These are phyloP conservation scores for Ophiostoma ulmi DNA, from an alignment of 2,329 filamentous ascomycete genomes.

Conservation along the genomic window DNA sequence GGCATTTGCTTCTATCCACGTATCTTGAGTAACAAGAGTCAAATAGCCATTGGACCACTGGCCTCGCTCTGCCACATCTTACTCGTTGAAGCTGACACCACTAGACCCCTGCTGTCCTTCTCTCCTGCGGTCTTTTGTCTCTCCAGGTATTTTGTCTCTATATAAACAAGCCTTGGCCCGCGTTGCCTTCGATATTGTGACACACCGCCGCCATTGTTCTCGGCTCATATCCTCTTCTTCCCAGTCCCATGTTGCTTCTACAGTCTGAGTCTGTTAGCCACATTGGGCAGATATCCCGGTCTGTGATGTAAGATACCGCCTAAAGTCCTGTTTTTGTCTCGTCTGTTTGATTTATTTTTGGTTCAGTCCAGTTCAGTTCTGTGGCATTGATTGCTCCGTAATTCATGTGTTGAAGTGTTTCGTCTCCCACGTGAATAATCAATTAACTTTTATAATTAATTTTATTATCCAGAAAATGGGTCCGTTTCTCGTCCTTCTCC, in stretches of 20 bases:
- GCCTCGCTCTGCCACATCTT: too few relatives aligned
- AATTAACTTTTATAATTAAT: background rate
- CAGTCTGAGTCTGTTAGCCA: background rate
- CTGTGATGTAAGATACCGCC: constrained; percentile 4
- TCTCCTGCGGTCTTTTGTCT: background rate
- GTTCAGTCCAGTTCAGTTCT: background rate
- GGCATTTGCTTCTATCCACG: too few relatives aligned
- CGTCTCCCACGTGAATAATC: background rate
- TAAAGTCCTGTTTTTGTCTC: background rate
- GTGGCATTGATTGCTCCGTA: background rate
- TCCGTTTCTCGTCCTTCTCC: background rate
- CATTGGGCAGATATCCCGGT: background rate
- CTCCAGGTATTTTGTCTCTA: background rate
- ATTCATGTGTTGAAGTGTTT: background rate
- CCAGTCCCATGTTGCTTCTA: constrained; percentile 3
- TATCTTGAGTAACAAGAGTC: too few relatives aligned
- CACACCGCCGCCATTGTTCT: constrained; percentile 6
- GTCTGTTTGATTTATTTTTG: background rate
- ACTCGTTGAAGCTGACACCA: background rate
- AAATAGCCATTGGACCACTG: too few relatives aligned
- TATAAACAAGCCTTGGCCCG: too few relatives aligned
- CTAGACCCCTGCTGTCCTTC: background rate
- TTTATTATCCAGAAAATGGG: background rate
- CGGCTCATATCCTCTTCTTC: background rate
- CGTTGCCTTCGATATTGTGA: background rate